Conservation (phyloP, 495 filamentous ascomycete genomes). For the Tuber calosporum region DNA sequence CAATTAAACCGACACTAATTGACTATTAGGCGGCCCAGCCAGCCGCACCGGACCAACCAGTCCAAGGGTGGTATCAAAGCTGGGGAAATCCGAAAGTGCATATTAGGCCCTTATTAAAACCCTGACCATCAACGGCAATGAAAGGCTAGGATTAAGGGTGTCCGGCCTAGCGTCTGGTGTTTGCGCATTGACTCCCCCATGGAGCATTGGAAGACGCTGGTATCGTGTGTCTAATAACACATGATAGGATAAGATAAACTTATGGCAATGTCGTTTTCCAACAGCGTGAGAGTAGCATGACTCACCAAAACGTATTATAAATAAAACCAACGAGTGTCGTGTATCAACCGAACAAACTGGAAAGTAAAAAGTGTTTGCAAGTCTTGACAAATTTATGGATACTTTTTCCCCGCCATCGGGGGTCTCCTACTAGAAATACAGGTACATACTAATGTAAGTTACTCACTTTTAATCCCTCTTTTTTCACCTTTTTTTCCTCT, state of each 20-base stretch:
- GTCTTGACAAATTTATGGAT: background rate
- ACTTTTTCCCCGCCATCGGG: background rate
- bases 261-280: background rate
- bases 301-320: background rate
- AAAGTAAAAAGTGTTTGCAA: background rate
- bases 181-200: background rate
- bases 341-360: background rate
- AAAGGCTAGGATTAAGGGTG: background rate
- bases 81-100: slow-evolving; percentile 31
- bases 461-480: background rate
- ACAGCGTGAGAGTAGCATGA: background rate
- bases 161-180: background rate
- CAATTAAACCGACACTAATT: slow-evolving; percentile 9
- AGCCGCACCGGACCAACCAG: slow-evolving; percentile 7
- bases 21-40: slow-evolving; percentile 9
- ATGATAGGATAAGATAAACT: background rate
- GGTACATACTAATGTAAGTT: background rate
- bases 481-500: no score
- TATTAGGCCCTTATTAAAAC: background rate
- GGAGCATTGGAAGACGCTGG: background rate
- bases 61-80: slow-evolving; percentile 25
- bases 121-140: background rate
- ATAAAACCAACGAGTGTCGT: background rate
- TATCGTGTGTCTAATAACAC: background rate
- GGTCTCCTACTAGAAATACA: background rate